A percentile compares a stretch with the other conserved stretches of the same genome.
These are phyloP conservation scores for Plenodomus lindquistii DNA, from an alignment of 2,329 filamentous ascomycete genomes.

Conservation along the genomic window DNA sequence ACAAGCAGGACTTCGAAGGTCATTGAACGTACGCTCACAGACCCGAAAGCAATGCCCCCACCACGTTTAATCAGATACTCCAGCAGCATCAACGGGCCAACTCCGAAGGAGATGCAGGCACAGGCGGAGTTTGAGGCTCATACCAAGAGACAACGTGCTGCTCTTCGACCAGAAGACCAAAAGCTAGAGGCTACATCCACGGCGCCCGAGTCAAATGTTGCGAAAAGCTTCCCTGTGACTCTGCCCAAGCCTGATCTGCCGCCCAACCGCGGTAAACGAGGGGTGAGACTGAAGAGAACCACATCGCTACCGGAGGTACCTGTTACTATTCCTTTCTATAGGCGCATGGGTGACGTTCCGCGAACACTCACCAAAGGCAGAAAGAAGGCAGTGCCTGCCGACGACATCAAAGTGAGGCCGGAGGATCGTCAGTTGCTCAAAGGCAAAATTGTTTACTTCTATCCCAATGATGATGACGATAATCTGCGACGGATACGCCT, in stretches of 20 bases:
- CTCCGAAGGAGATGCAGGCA: constrained; percentile 32
- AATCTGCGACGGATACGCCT: constrained; percentile 71
- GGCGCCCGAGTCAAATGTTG: constrained; percentile 15
- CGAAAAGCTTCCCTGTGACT: constrained; percentile 17
- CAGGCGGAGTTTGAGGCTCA: constrained; percentile 28
- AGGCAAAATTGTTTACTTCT: constrained; percentile 59
- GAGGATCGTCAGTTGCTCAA: constrained; percentile 40
- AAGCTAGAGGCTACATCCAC: constrained; percentile 22
- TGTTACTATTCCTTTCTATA: constrained; percentile 29
- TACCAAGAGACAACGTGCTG: constrained; percentile 18
- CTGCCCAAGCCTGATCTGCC: not conserved
- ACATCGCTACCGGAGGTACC: constrained; percentile 25
- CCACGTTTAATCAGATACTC: constrained; percentile 16
- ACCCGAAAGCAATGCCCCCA: constrained; percentile 23
- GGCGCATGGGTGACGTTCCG: constrained; percentile 30
- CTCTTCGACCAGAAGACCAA: constrained; percentile 7
- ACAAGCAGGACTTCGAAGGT: constrained; percentile 13
- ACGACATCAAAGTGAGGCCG: constrained; percentile 37
- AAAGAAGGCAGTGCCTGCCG: constrained; percentile 33
- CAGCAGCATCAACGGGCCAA: constrained; percentile 38
- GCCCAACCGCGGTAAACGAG: constrained; percentile 1
- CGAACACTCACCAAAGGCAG: constrained; percentile 30
- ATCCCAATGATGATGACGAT: constrained; percentile 77
- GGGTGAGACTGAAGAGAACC: constrained; percentile 23
- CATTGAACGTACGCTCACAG: constrained; percentile 26